Percentiles rank a stretch among this genome's conserved stretches.
These are phyloP conservation scores for Aspergillus unguis DNA, from an alignment of 2,329 filamentous ascomycete species.

Conservation along the genomic window DNA sequence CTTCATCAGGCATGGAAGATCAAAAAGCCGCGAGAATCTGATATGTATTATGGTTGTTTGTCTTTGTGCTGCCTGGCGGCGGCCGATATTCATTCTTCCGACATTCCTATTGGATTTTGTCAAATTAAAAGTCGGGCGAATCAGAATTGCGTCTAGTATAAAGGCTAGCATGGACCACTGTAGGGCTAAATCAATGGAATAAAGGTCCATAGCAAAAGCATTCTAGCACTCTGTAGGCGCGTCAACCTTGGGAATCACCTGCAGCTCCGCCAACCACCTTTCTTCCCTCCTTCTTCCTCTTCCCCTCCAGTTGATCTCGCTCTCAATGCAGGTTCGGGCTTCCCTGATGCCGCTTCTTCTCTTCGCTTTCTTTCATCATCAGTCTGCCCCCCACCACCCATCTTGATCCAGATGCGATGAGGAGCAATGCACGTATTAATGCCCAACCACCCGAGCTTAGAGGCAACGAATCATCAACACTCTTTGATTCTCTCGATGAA, in stretches of 20 bases:
- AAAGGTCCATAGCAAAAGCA: too few species aligned
- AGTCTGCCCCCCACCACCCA: conserved; percentile 1
- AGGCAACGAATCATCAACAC: conserved; percentile 33
- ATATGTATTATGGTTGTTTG: background rate
- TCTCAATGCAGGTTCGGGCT: conserved; percentile 20
- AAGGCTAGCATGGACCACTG: too few species aligned
- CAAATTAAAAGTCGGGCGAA: background rate
- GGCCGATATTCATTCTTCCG: background rate
- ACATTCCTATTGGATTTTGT: background rate
- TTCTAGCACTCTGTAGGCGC: too few species aligned
- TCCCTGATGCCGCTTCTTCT: background rate
- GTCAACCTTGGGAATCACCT: conserved; percentile 11
- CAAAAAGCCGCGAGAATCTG: background rate
- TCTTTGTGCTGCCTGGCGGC: background rate
- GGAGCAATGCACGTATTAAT: conserved; percentile 37
- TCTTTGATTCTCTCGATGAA: conserved; percentile 15
- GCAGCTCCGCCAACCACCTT: conserved; percentile 9
- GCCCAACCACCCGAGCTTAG: conserved; percentile 40
- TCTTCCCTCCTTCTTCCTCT: background rate
- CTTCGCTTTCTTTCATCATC: background rate
- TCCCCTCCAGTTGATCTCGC: conserved; percentile 13
- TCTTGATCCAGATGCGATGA: conserved; percentile 15
- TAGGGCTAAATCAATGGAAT: too few species aligned
- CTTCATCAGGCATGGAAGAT: conserved; percentile 3
- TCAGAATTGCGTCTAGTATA: background rate